Conservation (phyloP, 495 filamentous ascomycete species). For the Neurospora sp. region DNA sequence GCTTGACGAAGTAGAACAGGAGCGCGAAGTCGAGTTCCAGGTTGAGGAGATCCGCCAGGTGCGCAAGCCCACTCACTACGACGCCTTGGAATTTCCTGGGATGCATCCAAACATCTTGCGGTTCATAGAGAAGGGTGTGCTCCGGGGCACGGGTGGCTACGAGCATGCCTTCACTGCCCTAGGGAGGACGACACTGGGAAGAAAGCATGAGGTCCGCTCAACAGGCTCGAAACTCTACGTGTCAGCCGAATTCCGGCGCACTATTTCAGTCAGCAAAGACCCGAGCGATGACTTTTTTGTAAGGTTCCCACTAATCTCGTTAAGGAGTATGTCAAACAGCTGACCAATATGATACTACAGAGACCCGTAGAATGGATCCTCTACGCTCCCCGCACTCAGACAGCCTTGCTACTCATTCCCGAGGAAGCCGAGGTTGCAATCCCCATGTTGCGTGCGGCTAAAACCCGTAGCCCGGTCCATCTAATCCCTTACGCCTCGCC, state of each 20-base stretch:
- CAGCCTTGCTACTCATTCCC: conserved; percentile 38
- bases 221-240: conserved; percentile 21
- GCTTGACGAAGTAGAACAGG: conserved; percentile 42
- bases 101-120: conserved; percentile 11
- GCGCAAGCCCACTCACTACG: conserved; percentile 15
- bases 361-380: conserved; percentile 29
- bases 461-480: neutral
- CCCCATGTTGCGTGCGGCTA: conserved; percentile 25
- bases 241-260: conserved; percentile 21
- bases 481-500: conserved; percentile 45
- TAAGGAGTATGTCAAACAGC: neutral
- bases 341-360: conserved; percentile 9
- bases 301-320: neutral
- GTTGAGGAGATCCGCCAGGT: conserved; percentile 35
- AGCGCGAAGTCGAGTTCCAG: conserved; percentile 31
- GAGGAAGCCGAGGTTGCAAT: conserved; percentile 44
- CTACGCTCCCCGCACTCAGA: conserved; percentile 18
- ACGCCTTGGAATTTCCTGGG: conserved; percentile 16
- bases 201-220: conserved; percentile 7
- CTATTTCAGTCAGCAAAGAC: conserved; percentile 2
- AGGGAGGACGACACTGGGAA: conserved; percentile 15
- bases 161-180: conserved; percentile 19
- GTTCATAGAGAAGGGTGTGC: conserved; percentile 15
- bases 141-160: conserved; percentile 9
- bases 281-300: conserved; percentile 19